Evolutionary conservation across 306 rosid genomes (phyloP), one percentile per base, ranked within the genome.

Genomic region (Coriaria nepalensis): DNA sequence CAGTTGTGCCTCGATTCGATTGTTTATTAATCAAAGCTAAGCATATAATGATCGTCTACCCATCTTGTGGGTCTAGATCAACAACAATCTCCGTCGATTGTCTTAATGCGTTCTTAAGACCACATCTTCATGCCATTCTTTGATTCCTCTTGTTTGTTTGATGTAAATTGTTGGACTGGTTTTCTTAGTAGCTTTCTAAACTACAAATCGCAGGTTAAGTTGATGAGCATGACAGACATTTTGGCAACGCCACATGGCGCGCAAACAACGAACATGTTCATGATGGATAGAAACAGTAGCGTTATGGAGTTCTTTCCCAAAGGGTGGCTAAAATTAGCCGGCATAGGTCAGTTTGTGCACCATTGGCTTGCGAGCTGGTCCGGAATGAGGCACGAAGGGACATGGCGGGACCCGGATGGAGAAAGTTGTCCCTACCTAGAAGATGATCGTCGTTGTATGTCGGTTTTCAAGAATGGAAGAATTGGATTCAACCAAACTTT

Each of bases 301-400:
- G 8, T 67, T 2, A 62, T 67, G 73, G 67, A 67, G 29, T 67
- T 67, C 39, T 72, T 62, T 49, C 67, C 93, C 32, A 73, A 68
- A 60, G 87, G 83, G 0, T 76, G 93, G 93, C 64, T 76, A 61
- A 76, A n/a, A 34, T 77, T 75, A 0, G 93, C 83, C 2, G 83
- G 93, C 2, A 76, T 78, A 10, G 93, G 93, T 8, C 93, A 82
- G 9, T 73, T 44, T 44, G 87, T 82, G 5, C 50, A 3, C 63
- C 87, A 52, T 4, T 82, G 81, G 84, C 43, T 78, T 0, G 81
- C 87, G 0, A 76, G 79, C 67, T 78, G 93, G 87, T 73, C 87
- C 0, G 87, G 93, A 15, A 82, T 82, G 84, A 66, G 57, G 33
- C 83, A 78, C 53, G 63, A 60, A 42, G 82, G 76, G 2, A 68